Evolutionary conservation across 176 grass and related monocot species (phyloP), one percentile per base, ranked within the genome.

Genomic region (Oryza officinalis): DNA sequence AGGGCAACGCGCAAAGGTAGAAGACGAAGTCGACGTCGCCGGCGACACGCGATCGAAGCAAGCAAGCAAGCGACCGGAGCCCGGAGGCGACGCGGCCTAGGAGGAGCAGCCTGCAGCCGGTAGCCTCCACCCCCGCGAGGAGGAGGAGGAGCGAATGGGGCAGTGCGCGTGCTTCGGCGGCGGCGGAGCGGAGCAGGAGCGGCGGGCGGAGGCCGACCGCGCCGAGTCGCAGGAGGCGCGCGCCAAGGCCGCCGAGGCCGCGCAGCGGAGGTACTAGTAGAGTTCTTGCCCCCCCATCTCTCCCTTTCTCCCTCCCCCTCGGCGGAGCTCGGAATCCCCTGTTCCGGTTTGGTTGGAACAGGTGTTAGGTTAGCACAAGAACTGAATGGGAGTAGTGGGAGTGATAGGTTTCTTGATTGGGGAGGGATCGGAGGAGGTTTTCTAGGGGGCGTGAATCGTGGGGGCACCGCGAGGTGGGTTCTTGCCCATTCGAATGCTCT

Each of bases 131-230:
- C 4, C 4, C 32, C 32, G 32, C 32, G 75, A 28, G 40, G n/a
- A 5, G 20, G 4, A 11, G 75, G 22, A 95, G n/a, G n/a, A n/a
- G n/a, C n/a, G n/a, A n/a, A n/a, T 93, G 96, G 91, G 89, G 67
- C 85, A 93, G 81, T 97, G 92, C 86, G 71, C 81, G 49, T 99
- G 96, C 87, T 92, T 99, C 80, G 91, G 93, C 8, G 86, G 93
- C 7, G 86, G 83, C 23, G 32, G 33, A 6, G 91, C 91, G 81
- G 80, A 72, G 82, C 80, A 76, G 87, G 80, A 84, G 75, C 85
- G 82, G 45, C 75, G 76, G 64, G 65, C 38, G 77, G 88, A 94
- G 78, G 91, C 76, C 9, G 89, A 89, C 32, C 85, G 77, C 66
- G 79, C 82, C 61, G 89, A 96, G 76, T 80, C 96, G 32, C 74